These are phyloP conservation scores for Moricandia moricandioides DNA, from an alignment of 345 rosid species.

Conservation along the genomic window DNA sequence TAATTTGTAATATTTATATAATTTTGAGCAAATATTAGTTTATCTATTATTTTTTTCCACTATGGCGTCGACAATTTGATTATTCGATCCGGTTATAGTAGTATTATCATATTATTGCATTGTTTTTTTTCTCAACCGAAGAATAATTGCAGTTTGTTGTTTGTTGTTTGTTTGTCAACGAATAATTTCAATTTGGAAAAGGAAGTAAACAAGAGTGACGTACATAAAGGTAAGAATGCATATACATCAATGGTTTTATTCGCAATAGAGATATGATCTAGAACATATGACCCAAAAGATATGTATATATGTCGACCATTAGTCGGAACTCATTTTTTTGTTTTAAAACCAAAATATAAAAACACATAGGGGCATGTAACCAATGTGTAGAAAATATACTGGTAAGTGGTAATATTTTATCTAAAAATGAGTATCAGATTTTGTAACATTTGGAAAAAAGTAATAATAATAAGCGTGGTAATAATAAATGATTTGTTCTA, in stretches of 20 bases:
- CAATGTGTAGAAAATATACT: no score
- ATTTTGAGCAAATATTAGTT: background rate
- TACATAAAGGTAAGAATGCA: background rate
- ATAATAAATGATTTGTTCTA: no score
- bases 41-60: background rate
- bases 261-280: slow-evolving; percentile 7
- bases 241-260: background rate
- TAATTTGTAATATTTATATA: background rate
- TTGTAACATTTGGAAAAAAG: background rate
- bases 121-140: background rate
- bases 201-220: slow-evolving; percentile 19
- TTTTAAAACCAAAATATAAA: background rate
- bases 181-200: background rate
- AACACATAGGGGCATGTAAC: background rate
- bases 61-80: background rate
- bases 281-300: slow-evolving; percentile 1
- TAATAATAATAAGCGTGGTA: background rate
- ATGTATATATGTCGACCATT: no score
- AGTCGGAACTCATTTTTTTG: no score
- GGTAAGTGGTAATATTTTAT: background rate
- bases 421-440: background rate
- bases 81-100: background rate
- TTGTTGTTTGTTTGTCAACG: background rate
- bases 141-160: background rate
- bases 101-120: background rate